Evolutionary conservation across 148 eudicot species (phyloP), one percentile per base, ranked within the genome.

Genomic region (Rhododendron williamsianum): DNA sequence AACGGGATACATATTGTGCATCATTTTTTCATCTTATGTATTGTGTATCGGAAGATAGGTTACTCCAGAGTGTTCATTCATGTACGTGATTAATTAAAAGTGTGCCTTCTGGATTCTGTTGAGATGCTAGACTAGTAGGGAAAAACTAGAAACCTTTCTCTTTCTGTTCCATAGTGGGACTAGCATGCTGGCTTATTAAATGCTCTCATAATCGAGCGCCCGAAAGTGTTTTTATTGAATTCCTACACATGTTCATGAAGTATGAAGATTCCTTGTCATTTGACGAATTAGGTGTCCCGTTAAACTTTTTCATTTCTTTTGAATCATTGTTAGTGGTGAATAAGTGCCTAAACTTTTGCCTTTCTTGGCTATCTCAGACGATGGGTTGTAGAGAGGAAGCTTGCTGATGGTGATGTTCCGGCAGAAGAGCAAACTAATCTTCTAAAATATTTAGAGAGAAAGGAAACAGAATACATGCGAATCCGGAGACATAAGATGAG

Each of bases 401-500:
- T 90, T 18, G 91, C 90, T 60, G 89, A 88, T 87, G 89, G 87
- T 52, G 90, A 88, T 49, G 91, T 90, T 49, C 81, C 90, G 10
- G 86, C 86, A 54, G 91, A 90, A 85, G 91, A 90, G 80, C 91
- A 90, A 67, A 88, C 58, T 78, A 88, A 90, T 56, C 78, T 90
- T 46, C 69, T 90, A 21, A 90, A 88, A 76, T 85, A 82, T 82
- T 67, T 88, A 82, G 91, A 90, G 86, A 88, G 84, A 72, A 90
- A 90, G 84, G 91, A 90, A 82, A 90, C 89, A 1, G 91, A 90
- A 84, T 90, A 86, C 45, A 90, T 90, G 91, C 89, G 91, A 18
- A 81, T 90, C 63, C 87, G 88, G 54, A 90, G 91, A 79, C 88
- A 90, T 56, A 90, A 88, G 76, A 88, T 88, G 90, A 81, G 91